Evolutionary conservation across 805 yeast genomes (phyloP).

Genomic region (Vanderwaltozyma polyspora): DNA sequence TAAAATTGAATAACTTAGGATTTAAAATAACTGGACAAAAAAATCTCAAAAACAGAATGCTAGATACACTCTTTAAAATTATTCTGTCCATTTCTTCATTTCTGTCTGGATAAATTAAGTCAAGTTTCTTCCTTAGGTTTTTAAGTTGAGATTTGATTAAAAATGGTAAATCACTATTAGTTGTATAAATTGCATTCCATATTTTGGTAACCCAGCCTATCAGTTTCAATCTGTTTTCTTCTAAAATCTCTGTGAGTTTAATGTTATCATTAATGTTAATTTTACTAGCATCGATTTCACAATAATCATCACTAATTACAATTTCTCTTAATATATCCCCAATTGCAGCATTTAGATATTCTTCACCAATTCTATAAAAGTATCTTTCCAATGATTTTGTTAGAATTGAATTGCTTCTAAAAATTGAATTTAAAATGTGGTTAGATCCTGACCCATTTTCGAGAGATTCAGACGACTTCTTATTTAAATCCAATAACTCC

Average conservation of each 20-base stretch:
- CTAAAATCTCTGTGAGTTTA: conserved; percentile 23
- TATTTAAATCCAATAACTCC: conserved; percentile 40
- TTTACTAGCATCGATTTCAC: conserved; percentile 76
- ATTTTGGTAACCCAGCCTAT: conserved; percentile 41
- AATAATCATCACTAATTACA: conserved; percentile 38
- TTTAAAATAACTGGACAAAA: conserved; percentile 87
- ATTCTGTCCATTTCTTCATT: conserved; percentile 14
- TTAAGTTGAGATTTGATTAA: conserved; percentile 55
- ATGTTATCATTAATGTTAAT: conserved; percentile 27
- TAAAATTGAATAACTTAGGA: conserved; percentile 73
- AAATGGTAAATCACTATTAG: conserved; percentile 66
- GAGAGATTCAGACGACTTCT: background rate
- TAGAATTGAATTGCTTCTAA: conserved; percentile 76
- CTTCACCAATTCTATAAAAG: conserved; percentile 67
- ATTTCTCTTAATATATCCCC: conserved; percentile 55
- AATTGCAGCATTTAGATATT: conserved; percentile 60
- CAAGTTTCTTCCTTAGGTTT: conserved; percentile 52
- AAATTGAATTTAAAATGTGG: conserved; percentile 39
- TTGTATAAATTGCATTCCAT: conserved; percentile 54
- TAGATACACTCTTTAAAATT: conserved; percentile 65
- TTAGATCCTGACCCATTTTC: background rate
- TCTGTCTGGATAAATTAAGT: conserved; percentile 37
- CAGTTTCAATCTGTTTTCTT: conserved; percentile 39
- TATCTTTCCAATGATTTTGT: conserved; percentile 74
- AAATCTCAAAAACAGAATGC: conserved; percentile 73